phyloP scores from a whole-genome alignment of 345 rosid genomes.

The Carallia brachiata region DNA sequence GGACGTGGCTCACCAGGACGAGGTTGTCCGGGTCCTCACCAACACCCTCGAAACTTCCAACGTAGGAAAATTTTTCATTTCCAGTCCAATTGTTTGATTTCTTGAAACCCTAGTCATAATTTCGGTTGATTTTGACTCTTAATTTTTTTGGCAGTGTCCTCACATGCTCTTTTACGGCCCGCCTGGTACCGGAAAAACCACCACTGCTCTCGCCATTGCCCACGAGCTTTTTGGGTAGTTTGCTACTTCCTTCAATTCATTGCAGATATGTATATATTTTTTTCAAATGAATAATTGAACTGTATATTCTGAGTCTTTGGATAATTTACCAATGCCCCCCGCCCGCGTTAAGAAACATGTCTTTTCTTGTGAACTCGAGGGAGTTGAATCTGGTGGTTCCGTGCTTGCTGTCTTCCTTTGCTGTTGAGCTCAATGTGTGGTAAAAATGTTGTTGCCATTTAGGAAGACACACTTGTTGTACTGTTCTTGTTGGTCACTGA shows the following conservation, averaged over 20 bases:
- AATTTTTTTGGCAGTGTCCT: slow-evolving; percentile 53
- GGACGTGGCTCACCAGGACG: slow-evolving; percentile 95
- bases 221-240: slow-evolving; percentile 86
- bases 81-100: background rate
- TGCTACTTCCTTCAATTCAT: background rate
- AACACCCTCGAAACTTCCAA: slow-evolving; percentile 83
- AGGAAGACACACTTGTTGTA: background rate
- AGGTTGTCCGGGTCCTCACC: slow-evolving; percentile 95
- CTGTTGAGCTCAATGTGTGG: no score
- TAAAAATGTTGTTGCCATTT: background rate
- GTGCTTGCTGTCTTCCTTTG: no score
- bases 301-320: background rate
- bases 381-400: no score
- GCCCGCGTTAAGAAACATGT: no score
- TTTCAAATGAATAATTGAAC: background rate
- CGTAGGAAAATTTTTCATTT: slow-evolving; percentile 29
- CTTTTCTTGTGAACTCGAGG: no score
- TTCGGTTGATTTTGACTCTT: background rate
- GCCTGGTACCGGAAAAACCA: slow-evolving; percentile 95
- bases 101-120: slow-evolving; percentile 27
- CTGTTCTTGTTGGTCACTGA: background rate
- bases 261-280: background rate
- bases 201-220: slow-evolving; percentile 93
- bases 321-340: no score
- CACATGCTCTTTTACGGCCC: slow-evolving; percentile 99